phyloP scores from a whole-genome alignment of 768 basidiomycete species.

The Pholiota microspora region DNA sequence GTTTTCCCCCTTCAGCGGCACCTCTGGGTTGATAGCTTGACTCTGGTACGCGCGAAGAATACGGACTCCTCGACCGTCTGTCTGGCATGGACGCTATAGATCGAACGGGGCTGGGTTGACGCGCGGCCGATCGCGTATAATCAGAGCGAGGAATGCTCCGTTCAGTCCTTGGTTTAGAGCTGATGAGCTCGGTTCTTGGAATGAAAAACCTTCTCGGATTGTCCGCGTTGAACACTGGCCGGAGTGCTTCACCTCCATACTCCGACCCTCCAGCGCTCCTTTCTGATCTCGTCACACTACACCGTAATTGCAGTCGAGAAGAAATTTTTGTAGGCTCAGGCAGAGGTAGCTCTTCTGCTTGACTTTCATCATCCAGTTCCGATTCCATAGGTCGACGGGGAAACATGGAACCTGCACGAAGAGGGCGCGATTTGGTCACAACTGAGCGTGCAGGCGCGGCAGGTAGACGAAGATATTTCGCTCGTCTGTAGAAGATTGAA shows the following conservation, averaged over 20 bases:
- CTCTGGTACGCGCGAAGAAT: background rate
- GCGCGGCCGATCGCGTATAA: slow-evolving; percentile 14
- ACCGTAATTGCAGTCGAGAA: slow-evolving; percentile 1
- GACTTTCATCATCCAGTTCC: slow-evolving; percentile 29
- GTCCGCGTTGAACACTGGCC: background rate
- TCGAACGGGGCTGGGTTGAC: slow-evolving; percentile 23
- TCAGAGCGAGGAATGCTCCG: slow-evolving; percentile 22
- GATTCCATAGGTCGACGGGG: slow-evolving; percentile 14
- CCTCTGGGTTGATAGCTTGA: slow-evolving; percentile 8
- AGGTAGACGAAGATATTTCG: slow-evolving; percentile 77
- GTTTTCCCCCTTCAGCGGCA: slow-evolving; percentile 14
- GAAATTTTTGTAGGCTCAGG: slow-evolving; percentile 8
- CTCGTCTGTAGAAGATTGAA: slow-evolving; percentile 59
- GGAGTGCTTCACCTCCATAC: background rate
- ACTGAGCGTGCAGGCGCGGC: slow-evolving; percentile 43
- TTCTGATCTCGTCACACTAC: slow-evolving; percentile 1
- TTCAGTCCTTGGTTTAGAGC: slow-evolving; percentile 19
- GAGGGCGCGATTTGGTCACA: slow-evolving; percentile 21
- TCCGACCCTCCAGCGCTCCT: slow-evolving; percentile 5
- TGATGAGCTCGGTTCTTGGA: slow-evolving; percentile 2
- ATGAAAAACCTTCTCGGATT: slow-evolving; percentile 7
- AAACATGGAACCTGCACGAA: slow-evolving; percentile 15
- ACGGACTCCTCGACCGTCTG: slow-evolving; percentile 16
- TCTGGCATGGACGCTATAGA: slow-evolving; percentile 25
- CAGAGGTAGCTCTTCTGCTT: slow-evolving; percentile 18